A percentile compares a stretch with the other conserved stretches of the same genome.
Conservation (phyloP, 345 rosid species). For the Dipteronia dyeriana region DNA sequence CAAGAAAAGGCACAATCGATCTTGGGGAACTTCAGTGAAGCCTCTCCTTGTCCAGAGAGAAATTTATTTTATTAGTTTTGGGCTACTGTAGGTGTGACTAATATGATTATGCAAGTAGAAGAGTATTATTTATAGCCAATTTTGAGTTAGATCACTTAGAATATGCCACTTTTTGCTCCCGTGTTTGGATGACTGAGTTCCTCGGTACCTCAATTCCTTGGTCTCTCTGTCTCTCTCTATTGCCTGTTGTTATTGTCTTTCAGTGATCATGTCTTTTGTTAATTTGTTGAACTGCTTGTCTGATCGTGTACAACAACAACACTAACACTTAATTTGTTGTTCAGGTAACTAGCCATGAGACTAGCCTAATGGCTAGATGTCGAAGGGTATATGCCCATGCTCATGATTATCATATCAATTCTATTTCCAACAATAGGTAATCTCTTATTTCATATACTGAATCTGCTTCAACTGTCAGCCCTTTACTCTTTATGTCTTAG, state of each 20-base stretch:
- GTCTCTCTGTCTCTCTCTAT: neutral
- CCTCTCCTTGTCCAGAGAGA: slow-evolving; percentile 4
- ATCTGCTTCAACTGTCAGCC: neutral
- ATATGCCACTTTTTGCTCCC: slow-evolving; percentile 4
- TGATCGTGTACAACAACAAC: neutral
- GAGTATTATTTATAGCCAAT: neutral
- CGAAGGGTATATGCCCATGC: slow-evolving; percentile 98
- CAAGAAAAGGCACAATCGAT: neutral
- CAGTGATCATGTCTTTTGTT: slow-evolving; percentile 1
- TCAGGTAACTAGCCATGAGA: slow-evolving; percentile 84
- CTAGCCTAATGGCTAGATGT: slow-evolving; percentile 84
- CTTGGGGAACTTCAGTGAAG: neutral
- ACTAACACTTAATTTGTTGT: slow-evolving; percentile 17
- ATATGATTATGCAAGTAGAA: slow-evolving; percentile 8
- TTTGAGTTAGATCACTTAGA: neutral
- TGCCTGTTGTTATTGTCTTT: slow-evolving; percentile 2
- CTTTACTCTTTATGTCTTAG: neutral
- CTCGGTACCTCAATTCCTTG: neutral
- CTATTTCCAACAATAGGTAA: slow-evolving; percentile 93
- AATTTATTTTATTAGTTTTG: slow-evolving; percentile 9
- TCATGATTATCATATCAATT: slow-evolving; percentile 98
- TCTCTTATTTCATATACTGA: slow-evolving; percentile 6
- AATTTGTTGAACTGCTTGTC: neutral
- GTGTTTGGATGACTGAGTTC: slow-evolving; percentile 13
- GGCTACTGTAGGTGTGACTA: neutral